Base-by-base conservation (phyloP, 129 eudicot species). In the Cynara cardunculus region DNA sequence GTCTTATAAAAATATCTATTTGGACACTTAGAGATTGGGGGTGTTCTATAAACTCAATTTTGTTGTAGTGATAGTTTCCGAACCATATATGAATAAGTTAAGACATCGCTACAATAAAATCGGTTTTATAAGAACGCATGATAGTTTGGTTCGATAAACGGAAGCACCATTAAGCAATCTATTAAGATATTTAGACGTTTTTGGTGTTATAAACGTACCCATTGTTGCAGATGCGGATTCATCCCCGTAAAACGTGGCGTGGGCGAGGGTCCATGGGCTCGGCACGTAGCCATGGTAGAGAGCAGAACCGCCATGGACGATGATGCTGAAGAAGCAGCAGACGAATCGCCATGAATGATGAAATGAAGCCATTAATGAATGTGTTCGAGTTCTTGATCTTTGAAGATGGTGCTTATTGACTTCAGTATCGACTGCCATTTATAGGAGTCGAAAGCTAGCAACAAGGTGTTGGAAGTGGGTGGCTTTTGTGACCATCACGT, bases 191-290 rank as follows among this genome's bases (percentile, higher is more conserved):
- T 3, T 13, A 13, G 8, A 49, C 65, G n/a, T 56, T 56, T 56
- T 11, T 34, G 10, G 39, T 34, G 39, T 44, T 46, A 34, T n/a
- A 13, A 39, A 76, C 82, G 2, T 31, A 93, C 97, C 96, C 92
- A 91, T 93, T 18, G 98, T 93, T 74, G 59, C 89, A 34, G 94
- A 88, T 24, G 91, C 94, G 32, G 91, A 69, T 72, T 91, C 96
- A 22, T 93, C 97, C 0, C 98, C 97, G 25, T 93, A 93, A 75
- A 93, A 93, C 0, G 97, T 93, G 68, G 98, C 98, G 32, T 85
- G 85, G 56, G 97, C 92, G 10, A 28, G 81, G 79, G 84, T 74
- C 98, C 96, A 89, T 1, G 84, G 83, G 26, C 87, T 84, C 7
- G 94, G 83, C 31, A 25, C 83, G 35, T 83, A 89, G 72, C 73